phyloP scores from a whole-genome alignment of 306 rosid species.

The Vicia sativa region DNA sequence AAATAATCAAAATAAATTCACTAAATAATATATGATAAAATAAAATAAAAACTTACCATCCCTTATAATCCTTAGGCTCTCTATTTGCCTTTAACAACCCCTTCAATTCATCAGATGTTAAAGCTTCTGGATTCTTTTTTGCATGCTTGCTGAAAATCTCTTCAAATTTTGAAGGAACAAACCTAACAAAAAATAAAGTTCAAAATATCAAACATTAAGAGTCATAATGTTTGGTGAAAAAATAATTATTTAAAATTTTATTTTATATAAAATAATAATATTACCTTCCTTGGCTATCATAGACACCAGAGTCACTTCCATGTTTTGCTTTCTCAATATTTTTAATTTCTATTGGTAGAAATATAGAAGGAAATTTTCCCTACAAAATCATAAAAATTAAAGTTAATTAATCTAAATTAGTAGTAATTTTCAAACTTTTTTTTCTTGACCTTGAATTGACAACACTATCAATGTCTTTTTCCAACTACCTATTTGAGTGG shows the following conservation, averaged over 20 bases:
- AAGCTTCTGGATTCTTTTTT: constrained; percentile 45
- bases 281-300: constrained; percentile 87
- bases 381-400: constrained; percentile 22
- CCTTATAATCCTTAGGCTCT: constrained; percentile 59
- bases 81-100: constrained; percentile 61
- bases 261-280: too few species aligned
- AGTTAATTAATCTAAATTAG: too few species aligned
- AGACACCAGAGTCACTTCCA: constrained; percentile 88
- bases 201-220: neutral
- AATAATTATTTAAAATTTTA: too few species aligned
- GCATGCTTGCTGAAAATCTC: constrained; percentile 76
- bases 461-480: neutral
- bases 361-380: constrained; percentile 72
- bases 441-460: neutral
- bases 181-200: constrained; percentile 46
- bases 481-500: too few species aligned
- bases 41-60: constrained; percentile 57
- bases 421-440: neutral
- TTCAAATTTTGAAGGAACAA: constrained; percentile 78
- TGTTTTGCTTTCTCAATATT: constrained; percentile 68
- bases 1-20: neutral
- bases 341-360: constrained; percentile 68
- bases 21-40: neutral
- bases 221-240: neutral
- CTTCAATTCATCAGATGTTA: constrained; percentile 69